Base-by-base conservation (phyloP, 2,329 filamentous ascomycete species). In the Colletotrichum noveboracense region DNA sequence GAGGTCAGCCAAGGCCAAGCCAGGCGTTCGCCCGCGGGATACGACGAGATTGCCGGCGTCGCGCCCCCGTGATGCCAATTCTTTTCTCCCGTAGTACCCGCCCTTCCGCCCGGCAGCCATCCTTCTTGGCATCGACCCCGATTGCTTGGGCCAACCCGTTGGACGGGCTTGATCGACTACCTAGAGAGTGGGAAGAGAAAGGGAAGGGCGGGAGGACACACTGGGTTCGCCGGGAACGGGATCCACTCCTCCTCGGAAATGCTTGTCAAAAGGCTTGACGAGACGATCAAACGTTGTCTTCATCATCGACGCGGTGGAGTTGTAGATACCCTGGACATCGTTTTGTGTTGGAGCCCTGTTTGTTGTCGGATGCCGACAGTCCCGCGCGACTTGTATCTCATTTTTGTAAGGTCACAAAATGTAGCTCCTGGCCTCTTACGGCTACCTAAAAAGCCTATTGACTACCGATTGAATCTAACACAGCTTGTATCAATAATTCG, bases 211-310 rank as follows among this genome's bases (percentile, higher is more conserved):
- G 32, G 6, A 12, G 14, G 14, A 21, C 8, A 28, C 26, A 36
- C 16, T 38, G 32, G 58, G 14, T 61, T 43, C 24, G 43, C 43
- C 43, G 43, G 43, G 43, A 52, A 48, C 56, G 24, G 67, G 56
- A 24, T 36, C 36, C 58, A 36, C 68, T 61, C 64, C 68, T 71
- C 28, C 18, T 70, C 55, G 43, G 28, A 64, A 75, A 72, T 72
- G 73, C 70, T 75, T 68, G 56, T 73, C 38, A 48, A 62, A 34
- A 75, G 56, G 73, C 73, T 75, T 75, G 64, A 58, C 64, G 30
- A 48, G 64, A 67, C 73, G 69, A 75, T 75, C 70, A 75, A 68
- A 68, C 73, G n/a, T 13, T 21, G 8, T 43, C 16, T 32, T 48
- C 30, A 16, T 61, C 55, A 26, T 71, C 21, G n/a, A 12, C 62